Evolutionary conservation across 2,329 filamentous ascomycete species (phyloP).

Genomic region (Hymenotorrendiella dingleyae): DNA sequence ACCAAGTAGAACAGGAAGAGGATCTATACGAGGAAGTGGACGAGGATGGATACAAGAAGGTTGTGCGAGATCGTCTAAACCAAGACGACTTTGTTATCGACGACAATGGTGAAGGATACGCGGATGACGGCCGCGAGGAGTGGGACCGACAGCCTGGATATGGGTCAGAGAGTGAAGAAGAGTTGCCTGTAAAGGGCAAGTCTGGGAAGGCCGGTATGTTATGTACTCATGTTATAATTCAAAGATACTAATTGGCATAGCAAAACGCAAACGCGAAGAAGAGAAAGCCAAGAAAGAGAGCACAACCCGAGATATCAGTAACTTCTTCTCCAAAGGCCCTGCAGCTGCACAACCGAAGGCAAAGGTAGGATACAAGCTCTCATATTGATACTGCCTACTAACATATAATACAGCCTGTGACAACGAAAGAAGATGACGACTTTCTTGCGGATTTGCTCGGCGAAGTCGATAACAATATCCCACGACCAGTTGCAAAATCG

Average conservation of each 20-base stretch:
- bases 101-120: slow-evolving; percentile 95
- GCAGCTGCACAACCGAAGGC: slow-evolving; percentile 63
- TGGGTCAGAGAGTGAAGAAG: slow-evolving; percentile 72
- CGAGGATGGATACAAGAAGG: slow-evolving; percentile 94
- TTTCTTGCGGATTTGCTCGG: slow-evolving; percentile 81
- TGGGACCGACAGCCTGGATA: slow-evolving; percentile 65
- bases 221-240: background rate
- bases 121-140: slow-evolving; percentile 92
- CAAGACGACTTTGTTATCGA: slow-evolving; percentile 98
- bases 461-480: slow-evolving; percentile 76
- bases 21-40: slow-evolving; percentile 94
- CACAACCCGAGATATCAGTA: slow-evolving; percentile 85
- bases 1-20: slow-evolving; percentile 77
- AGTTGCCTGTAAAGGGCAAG: slow-evolving; percentile 45
- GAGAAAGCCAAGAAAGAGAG: slow-evolving; percentile 80
- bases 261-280: slow-evolving; percentile 82
- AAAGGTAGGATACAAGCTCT: slow-evolving; percentile 53
- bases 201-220: slow-evolving; percentile 36
- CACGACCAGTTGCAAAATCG: slow-evolving; percentile 52
- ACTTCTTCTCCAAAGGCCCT: slow-evolving; percentile 82
- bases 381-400: slow-evolving; percentile 11
- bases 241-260: slow-evolving; percentile 36
- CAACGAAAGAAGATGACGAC: slow-evolving; percentile 80
- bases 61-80: slow-evolving; percentile 82
- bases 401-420: slow-evolving; percentile 50